Evolutionary conservation across 176 grass and related monocot genomes (phyloP), one percentile per base, ranked within the genome.

Genomic region (Alloteropsis semialata): DNA sequence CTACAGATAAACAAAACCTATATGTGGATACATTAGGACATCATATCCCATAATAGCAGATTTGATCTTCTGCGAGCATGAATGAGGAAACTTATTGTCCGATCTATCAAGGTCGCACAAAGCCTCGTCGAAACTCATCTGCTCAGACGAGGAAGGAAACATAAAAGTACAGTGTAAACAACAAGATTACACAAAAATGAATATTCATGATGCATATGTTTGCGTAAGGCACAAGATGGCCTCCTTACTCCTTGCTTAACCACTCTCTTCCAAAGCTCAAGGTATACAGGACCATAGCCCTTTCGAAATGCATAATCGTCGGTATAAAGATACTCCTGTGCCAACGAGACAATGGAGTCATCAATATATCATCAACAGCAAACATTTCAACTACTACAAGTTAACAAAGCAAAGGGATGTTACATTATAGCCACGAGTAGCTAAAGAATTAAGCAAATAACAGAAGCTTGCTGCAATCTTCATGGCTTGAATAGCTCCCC

Each of bases 381-480:
- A n/a, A n/a, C n/a, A 27, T 72, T 25, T 48, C 25, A 48, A 16
- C 27, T 56, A n/a, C n/a, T n/a, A n/a, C n/a, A 62, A 51, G 45
- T 62, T 36, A 72, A n/a, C n/a, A 34, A 84, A 19, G 33, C 38
- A 18, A 77, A 4, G 30, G 6, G 2, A 69, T 8, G 34, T 42
- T 75, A 76, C 59, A 2, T 45, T 5, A 58, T 84, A 84, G 54
- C 62, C 82, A 38, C 36, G 51, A 34, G 0, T 5, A 53, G 66
- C 76, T 64, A 86, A 64, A 73, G 17, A 10, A 13, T 27, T 3
- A 71, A 34, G 49, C 32, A 86, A 80, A 62, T 43, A 45, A 6
- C 13, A 61, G 39, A 80, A 80, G 8, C 17, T 24, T 65, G 38
- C 45, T 6, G 56, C 76, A 24, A 80, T 86, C 76, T 80, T 73